Evolutionary conservation across 1,284 basidiomycete genomes (phyloP), one percentile per base, ranked within the genome.

Genomic region (Apiotrichum porosum): DNA sequence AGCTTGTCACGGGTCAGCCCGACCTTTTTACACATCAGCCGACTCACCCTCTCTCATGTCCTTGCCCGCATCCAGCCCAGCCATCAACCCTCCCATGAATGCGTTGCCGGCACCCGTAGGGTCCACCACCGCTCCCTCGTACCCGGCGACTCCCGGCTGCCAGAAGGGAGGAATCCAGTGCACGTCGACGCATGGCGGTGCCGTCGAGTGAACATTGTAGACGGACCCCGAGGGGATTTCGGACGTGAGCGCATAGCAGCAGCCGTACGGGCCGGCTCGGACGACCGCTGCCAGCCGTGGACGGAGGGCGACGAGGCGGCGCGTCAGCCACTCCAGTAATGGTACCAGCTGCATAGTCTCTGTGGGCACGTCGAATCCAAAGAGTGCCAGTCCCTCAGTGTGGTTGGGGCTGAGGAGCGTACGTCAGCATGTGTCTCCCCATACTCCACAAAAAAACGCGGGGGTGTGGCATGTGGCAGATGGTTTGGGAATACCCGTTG

Each of bases 371-470:
- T 46, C 10, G 32, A 52, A 44, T 35, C 43, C 51, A 34, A 66
- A 58, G 18, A 73, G 57, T 3, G 52, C 38, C 23, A 68, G 46
- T 1, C 63, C 62, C 50, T 73, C 71, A 19, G 63, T 58, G 50
- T 73, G 70, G 41, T 73, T 72, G 9, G 71, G 70, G 24, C 69
- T 69, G 47, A n/a, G n/a, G n/a, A n/a, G n/a, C n/a, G n/a, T 40
- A 19, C 24, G 37, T 51, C 14, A 43, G 36, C 14, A 3, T 4
- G 6, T 3, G 19, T 12, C 19, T 15, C 15, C 19, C 17, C 5
- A 31, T 18, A 22, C 13, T n/a, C 22, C 13, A 42, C 15, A 32
- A 42, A 30, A 42, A 6, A 21, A 30, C n/a, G n/a, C n/a, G n/a
- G n/a, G n/a, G n/a, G n/a, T n/a, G n/a, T n/a, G n/a, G n/a, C n/a